A percentile compares a stretch with the other conserved stretches of the same genome.
Conservation (phyloP, 352 stramenopile genomes). For the Pythium aristosporum region DNA sequence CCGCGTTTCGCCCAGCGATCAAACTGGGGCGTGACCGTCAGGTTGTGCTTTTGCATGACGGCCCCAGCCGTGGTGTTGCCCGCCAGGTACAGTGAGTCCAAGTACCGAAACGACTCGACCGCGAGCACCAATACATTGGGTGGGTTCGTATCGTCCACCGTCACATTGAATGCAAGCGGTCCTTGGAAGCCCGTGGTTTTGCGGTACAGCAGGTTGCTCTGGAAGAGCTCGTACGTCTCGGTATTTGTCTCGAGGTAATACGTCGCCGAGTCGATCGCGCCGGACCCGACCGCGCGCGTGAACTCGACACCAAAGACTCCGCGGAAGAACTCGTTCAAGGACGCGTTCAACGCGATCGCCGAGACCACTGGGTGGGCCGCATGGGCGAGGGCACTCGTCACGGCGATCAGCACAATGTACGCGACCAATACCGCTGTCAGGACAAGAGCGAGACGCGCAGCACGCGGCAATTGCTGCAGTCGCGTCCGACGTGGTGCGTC, state of each 20-base stretch:
- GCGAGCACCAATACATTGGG: slow-evolving; percentile 55
- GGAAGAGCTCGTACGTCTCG: slow-evolving; percentile 43
- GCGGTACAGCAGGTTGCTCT: slow-evolving; percentile 37
- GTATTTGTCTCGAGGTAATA: slow-evolving; percentile 40
- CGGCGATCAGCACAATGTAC: neutral
- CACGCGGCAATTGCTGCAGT: neutral
- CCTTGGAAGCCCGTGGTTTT: slow-evolving; percentile 40
- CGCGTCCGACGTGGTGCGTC: too few relatives aligned
- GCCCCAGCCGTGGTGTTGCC: slow-evolving; percentile 27
- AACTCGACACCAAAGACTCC: slow-evolving; percentile 2
- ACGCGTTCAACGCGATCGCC: slow-evolving; percentile 17
- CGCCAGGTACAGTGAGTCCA: slow-evolving; percentile 53
- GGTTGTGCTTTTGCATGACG: slow-evolving; percentile 25
- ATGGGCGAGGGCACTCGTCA: slow-evolving; percentile 3
- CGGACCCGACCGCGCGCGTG: neutral
- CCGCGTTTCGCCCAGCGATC: slow-evolving; percentile 49
- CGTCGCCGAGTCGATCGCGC: neutral
- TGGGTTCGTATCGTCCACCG: slow-evolving; percentile 27
- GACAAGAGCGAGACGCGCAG: neutral
- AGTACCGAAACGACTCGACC: slow-evolving; percentile 55
- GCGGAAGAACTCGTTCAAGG: slow-evolving; percentile 25
- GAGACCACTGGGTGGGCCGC: neutral
- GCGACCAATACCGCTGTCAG: neutral
- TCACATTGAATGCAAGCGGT: slow-evolving; percentile 43
- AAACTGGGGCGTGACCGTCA: slow-evolving; percentile 52